Conservation (phyloP, 2,329 filamentous ascomycete species). For the Penicillium polonicum region DNA sequence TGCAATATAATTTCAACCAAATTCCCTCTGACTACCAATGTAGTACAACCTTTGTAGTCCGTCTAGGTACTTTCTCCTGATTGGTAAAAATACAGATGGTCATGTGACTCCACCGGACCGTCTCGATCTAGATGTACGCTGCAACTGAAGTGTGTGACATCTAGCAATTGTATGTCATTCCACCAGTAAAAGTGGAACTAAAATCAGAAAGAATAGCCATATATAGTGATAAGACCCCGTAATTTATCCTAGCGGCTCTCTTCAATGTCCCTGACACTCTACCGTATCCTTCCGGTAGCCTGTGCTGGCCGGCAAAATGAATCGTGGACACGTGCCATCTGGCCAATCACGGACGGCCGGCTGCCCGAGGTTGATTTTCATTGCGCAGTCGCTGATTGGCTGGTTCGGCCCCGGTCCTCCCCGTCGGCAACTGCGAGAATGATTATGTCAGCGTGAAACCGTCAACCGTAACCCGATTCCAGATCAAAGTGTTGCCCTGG, state of each 20-base stretch:
- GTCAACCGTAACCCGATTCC: slow-evolving; percentile 19
- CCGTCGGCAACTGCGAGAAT: slow-evolving; percentile 35
- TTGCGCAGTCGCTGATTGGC: slow-evolving; percentile 36
- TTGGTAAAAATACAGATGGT: neutral
- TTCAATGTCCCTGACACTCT: neutral
- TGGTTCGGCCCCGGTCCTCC: slow-evolving; percentile 28
- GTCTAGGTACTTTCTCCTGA: neutral
- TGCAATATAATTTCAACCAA: slow-evolving; percentile 24
- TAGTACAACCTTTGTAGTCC: neutral
- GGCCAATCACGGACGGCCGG: slow-evolving; percentile 32
- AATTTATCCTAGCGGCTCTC: neutral
- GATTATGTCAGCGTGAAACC: slow-evolving; percentile 36
- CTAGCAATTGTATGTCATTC: neutral
- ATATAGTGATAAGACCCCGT: neutral
- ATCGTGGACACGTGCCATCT: slow-evolving; percentile 31
- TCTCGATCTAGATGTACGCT: neutral
- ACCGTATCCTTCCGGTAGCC: slow-evolving; percentile 22
- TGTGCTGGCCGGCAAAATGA: slow-evolving; percentile 28
- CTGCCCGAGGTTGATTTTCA: slow-evolving; percentile 40
- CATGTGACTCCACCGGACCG: neutral
- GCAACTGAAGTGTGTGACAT: neutral
- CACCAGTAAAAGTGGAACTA: neutral
- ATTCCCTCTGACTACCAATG: neutral
- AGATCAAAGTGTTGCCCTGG: slow-evolving; percentile 19
- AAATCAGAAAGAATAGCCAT: neutral